These are phyloP conservation scores for Paxillus involutus DNA, from an alignment of 768 basidiomycete species.

Conservation along the genomic window DNA sequence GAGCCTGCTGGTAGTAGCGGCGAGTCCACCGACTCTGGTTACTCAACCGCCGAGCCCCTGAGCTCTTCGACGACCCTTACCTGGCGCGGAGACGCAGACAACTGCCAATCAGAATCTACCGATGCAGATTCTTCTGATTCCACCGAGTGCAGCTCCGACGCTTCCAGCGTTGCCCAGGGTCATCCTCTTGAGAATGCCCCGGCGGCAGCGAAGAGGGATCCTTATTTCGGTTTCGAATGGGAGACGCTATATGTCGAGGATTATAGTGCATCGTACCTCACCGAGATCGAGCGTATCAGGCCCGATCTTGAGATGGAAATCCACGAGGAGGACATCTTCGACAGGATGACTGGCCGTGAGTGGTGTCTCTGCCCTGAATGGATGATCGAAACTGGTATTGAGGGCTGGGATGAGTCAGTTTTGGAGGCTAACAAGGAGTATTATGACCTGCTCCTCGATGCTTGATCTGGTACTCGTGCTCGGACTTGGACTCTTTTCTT, in stretches of 20 bases:
- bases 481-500: no score
- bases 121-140: neutral
- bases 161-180: neutral
- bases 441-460: no score
- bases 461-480: no score
- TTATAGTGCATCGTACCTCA: neutral
- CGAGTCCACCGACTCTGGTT: neutral
- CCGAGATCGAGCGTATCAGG: neutral
- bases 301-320: neutral
- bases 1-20: neutral
- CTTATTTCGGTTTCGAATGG: neutral
- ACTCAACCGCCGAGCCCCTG: neutral
- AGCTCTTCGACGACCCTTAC: neutral
- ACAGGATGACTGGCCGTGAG: slow-evolving; percentile 1
- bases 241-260: neutral
- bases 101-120: neutral
- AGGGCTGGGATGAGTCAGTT: slow-evolving; percentile 11
- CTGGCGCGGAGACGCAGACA: neutral
- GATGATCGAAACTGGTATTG: slow-evolving; percentile 3
- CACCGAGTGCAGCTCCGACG: neutral
- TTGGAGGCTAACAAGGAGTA: neutral
- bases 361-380: slow-evolving; percentile 8
- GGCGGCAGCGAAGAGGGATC: neutral
- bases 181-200: neutral
- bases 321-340: neutral